Conservation (phyloP, 2,329 filamentous ascomycete species). For the Colletotrichum sp. region DNA sequence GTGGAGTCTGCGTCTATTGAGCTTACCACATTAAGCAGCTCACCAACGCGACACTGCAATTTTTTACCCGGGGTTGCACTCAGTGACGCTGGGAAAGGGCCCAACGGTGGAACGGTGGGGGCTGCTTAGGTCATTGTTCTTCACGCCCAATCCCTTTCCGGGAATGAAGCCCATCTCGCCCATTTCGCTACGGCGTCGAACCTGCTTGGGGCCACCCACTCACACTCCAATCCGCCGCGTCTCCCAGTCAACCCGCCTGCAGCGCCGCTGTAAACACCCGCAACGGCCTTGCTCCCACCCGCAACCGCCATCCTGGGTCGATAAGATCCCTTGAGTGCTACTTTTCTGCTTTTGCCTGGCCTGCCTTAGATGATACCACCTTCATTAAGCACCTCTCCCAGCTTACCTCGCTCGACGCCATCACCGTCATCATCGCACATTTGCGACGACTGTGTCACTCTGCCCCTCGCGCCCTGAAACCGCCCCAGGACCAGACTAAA, state of each 20-base stretch:
- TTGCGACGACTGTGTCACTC: neutral
- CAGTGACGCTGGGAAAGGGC: neutral
- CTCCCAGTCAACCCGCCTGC: constrained; percentile 14
- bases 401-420: neutral
- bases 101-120: constrained; percentile 10
- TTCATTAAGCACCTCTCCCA: neutral
- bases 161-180: neutral
- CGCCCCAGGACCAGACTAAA: neutral
- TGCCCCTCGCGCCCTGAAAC: constrained; percentile 1
- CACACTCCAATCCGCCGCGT: neutral
- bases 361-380: constrained; percentile 13
- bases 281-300: neutral
- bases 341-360: neutral
- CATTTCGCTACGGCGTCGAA: constrained; percentile 14
- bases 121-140: constrained; percentile 9
- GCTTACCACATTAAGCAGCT: neutral
- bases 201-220: neutral
- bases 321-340: neutral
- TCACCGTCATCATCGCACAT: neutral
- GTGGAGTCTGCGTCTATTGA: neutral
- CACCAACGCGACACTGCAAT: neutral
- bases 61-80: neutral
- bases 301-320: neutral
- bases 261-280: constrained; percentile 18
- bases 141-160: neutral